These are phyloP conservation scores for Cytospora leucostoma DNA, from an alignment of 2,329 filamentous ascomycete genomes.

Conservation along the genomic window DNA sequence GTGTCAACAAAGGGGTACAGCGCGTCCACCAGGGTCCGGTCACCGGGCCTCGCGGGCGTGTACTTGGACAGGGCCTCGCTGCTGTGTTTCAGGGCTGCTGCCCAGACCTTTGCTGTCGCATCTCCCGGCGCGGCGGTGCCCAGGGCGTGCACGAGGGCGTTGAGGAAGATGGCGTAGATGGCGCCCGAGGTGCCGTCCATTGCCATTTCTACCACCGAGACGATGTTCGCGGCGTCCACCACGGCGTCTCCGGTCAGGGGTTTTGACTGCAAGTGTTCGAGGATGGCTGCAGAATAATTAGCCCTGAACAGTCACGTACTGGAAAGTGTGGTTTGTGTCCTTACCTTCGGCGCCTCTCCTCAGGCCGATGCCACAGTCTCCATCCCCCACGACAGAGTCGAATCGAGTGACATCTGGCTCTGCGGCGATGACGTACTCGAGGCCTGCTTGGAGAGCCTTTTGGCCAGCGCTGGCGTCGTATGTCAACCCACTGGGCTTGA, in stretches of 20 bases:
- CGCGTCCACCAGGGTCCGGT: constrained; percentile 88
- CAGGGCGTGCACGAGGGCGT: constrained; percentile 72
- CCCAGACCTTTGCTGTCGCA: constrained; percentile 49
- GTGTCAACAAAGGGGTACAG: constrained; percentile 82
- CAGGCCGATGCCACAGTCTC: constrained; percentile 84
- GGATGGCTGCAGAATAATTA: constrained; percentile 45
- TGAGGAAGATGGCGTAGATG: constrained; percentile 81
- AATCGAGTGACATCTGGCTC: constrained; percentile 73
- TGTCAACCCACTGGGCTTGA: constrained; percentile 50
- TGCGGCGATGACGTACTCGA: constrained; percentile 63
- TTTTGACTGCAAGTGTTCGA: constrained; percentile 49
- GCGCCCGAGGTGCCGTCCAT: constrained; percentile 66
- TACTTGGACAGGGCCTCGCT: constrained; percentile 74
- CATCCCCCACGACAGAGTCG: constrained; percentile 85
- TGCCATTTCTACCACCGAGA: constrained; percentile 55
- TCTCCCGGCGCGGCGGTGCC: constrained; percentile 44
- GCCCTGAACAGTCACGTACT: not conserved
- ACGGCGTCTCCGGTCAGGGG: constrained; percentile 54
- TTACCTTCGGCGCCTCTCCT: constrained; percentile 81
- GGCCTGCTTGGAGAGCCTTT: constrained; percentile 55
- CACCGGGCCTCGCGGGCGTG: constrained; percentile 85
- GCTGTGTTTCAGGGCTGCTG: constrained; percentile 70
- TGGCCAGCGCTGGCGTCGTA: constrained; percentile 55
- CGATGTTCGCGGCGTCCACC: constrained; percentile 53
- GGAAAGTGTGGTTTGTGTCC: constrained; percentile 24